These are phyloP conservation scores for Podospora pseudoanserina DNA, from an alignment of 495 filamentous ascomycete species.

Conservation along the genomic window DNA sequence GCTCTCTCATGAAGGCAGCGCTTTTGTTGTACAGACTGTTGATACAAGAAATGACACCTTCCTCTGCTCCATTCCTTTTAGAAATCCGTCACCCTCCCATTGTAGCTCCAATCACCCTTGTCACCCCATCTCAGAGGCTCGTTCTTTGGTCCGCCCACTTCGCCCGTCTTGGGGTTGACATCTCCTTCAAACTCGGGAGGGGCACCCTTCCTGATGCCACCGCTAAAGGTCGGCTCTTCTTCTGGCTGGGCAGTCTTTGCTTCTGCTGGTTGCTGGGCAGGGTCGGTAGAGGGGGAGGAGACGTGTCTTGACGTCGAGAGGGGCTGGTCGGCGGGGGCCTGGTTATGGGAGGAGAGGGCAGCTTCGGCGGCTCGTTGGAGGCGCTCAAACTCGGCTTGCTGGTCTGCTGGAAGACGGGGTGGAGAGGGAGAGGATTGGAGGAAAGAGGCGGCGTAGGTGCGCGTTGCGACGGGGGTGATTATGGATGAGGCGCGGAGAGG, in stretches of 20 bases:
- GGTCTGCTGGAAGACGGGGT: conserved; percentile 76
- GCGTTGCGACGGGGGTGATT: neutral
- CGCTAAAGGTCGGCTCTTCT: conserved; percentile 31
- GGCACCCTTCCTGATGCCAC: conserved; percentile 54
- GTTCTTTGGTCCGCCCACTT: conserved; percentile 95
- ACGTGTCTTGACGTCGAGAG: neutral
- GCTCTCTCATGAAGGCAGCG: neutral
- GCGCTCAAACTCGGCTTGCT: conserved; percentile 89
- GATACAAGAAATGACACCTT: neutral
- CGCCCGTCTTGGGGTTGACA: conserved; percentile 90
- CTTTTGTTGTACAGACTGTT: neutral
- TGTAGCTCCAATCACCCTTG: conserved; percentile 88
- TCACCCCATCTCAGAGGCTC: conserved; percentile 87
- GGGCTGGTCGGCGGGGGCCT: conserved; percentile 2
- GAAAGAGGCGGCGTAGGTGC: conserved; percentile 30
- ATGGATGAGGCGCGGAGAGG: neutral
- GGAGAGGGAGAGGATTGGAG: conserved; percentile 60
- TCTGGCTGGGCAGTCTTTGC: conserved; percentile 8
- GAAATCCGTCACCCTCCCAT: conserved; percentile 94
- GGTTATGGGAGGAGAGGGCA: conserved; percentile 27
- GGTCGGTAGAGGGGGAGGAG: neutral
- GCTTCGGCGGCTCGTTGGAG: conserved; percentile 61
- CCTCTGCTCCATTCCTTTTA: conserved; percentile 32
- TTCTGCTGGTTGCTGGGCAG: neutral
- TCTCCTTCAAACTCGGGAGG: conserved; percentile 94